Base-by-base conservation (phyloP, 345 rosid species). In the Camelina neglecta region DNA sequence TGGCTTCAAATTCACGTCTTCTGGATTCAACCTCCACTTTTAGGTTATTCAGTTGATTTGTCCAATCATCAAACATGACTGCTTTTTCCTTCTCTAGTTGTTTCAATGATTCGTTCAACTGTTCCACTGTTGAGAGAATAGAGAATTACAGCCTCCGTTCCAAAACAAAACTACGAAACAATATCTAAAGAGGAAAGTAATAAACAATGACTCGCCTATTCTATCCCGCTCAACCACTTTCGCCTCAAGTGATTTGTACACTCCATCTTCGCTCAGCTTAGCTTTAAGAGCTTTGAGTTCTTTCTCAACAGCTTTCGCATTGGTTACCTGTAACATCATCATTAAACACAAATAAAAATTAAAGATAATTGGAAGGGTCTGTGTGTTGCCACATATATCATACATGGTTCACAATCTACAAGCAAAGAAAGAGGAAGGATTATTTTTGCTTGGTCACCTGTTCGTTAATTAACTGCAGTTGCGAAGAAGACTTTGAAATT, bases 241-340 rank as follows among this genome's bases (percentile, higher is more conserved):
- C 9, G 93, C 94, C 81, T 88, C 96, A 23, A 89, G 90, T 59
- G 91, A 87, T 78, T 84, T 95, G 79, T 83, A 86, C 44, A 90
- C 71, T 24, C 54, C 88, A 79, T 93, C 98, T 42, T 90, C 90
- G 58, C 86, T 81, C 47, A 90, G 71, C 82, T 87, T 89, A 56
- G 87, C 82, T 81, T 86, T 90, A 60, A 89, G 76, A 53, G 85
- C 82, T 82, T 89, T 93, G 36, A 75, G 70, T 44, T 95, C 97
- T 67, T 85, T 89, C 81, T 92, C 99, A 45, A 85, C 85, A 36
- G 94, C 74, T 86, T 95, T 95, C 13, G 90, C 89, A 65, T 93
- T 83, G 55, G 88, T 86, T 63, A 84, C 87, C 98, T 92, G 68
- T 69, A 74, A 60, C 60, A 72, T 18, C 57, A 21, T 21, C 2